Evolutionary conservation across 1,284 basidiomycete species (phyloP).

Genomic region (Cystobasidium pallidum): DNA sequence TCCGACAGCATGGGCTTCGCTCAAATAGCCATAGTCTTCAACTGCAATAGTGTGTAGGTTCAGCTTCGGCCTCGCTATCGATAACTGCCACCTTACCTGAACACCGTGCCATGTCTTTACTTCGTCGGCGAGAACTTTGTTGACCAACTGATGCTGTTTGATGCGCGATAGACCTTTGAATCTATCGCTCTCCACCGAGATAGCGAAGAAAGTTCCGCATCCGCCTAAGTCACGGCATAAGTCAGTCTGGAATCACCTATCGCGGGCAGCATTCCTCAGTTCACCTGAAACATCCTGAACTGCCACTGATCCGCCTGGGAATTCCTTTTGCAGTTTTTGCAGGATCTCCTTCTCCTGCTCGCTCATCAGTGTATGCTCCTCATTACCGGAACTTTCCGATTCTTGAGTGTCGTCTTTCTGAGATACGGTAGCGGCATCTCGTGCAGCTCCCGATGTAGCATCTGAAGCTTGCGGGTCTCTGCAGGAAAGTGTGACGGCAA

Average conservation of each 20-base stretch:
- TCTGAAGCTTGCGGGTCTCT: conserved; percentile 31
- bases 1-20: not conserved
- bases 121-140: conserved; percentile 82
- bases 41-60: not conserved
- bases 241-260: too few species aligned
- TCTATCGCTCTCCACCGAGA: conserved; percentile 76
- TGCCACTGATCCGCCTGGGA: conserved; percentile 59
- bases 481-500: not conserved
- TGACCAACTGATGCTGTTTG: conserved; percentile 93
- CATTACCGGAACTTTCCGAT: conserved; percentile 15
- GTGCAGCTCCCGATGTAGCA: not conserved
- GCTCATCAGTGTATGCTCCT: conserved; percentile 39
- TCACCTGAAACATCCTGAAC: conserved; percentile 88
- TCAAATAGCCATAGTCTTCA: conserved; percentile 36
- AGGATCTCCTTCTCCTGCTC: conserved; percentile 44
- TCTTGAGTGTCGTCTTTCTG: conserved; percentile 23
- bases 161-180: conserved; percentile 86
- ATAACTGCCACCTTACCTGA: conserved; percentile 66
- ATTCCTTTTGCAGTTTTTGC: conserved; percentile 31
- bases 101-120: conserved; percentile 91
- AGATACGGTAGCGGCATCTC: conserved; percentile 28
- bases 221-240: conserved; percentile 68
- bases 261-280: conserved; percentile 52
- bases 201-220: conserved; percentile 94
- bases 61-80: not conserved